A percentile compares a stretch with the other conserved stretches of the same genome.
Evolutionary conservation across 805 yeast genomes (phyloP).

Genomic region (Pichia membranifaciens): DNA sequence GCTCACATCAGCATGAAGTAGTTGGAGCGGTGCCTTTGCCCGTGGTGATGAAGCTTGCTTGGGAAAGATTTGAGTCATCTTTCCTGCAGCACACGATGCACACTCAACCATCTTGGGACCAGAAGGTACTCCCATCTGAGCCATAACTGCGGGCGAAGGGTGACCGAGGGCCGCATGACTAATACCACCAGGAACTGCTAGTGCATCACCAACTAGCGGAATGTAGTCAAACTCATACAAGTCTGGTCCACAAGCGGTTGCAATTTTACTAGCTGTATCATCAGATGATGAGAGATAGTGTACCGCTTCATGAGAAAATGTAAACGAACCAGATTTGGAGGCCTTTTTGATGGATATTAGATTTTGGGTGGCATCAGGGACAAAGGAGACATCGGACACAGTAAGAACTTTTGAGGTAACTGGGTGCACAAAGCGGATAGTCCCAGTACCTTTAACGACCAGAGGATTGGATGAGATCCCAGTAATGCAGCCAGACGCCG

Average conservation of each 20-base stretch:
- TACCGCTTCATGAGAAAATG: neutral
- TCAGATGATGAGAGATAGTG: neutral
- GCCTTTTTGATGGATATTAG: neutral
- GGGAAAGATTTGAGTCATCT: neutral
- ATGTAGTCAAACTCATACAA: neutral
- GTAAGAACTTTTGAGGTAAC: neutral
- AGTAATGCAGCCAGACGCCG: slow-evolving; percentile 1
- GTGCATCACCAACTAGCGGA: neutral
- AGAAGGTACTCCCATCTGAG: neutral
- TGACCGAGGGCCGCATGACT: slow-evolving; percentile 1
- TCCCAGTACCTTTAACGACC: slow-evolving; percentile 1
- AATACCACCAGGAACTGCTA: neutral
- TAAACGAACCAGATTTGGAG: neutral
- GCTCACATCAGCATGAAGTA: slow-evolving; percentile 3
- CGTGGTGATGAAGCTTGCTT: neutral
- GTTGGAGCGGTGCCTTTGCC: neutral
- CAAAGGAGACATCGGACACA: neutral
- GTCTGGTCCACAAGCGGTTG: neutral
- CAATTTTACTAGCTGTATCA: neutral
- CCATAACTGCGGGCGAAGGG: slow-evolving; percentile 3
- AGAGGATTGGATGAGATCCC: slow-evolving; percentile 1
- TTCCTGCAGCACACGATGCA: slow-evolving; percentile 2
- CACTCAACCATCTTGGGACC: slow-evolving; percentile 1
- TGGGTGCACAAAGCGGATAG: neutral
- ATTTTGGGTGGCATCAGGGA: neutral